phyloP scores from a whole-genome alignment of 352 stramenopile species.

The Phytophthora sojae region DNA sequence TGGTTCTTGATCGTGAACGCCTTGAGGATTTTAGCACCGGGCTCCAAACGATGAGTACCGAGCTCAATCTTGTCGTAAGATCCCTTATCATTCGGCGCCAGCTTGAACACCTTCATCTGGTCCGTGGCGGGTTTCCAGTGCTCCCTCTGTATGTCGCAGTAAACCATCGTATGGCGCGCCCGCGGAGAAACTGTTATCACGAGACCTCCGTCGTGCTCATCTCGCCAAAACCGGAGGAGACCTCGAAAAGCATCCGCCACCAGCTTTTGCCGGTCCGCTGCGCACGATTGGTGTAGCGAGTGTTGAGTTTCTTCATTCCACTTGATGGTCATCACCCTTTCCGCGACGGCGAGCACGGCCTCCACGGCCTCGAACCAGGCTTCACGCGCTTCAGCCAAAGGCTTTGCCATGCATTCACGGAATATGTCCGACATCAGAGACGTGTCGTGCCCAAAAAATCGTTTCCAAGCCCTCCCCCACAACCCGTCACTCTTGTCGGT shows the following conservation, averaged over 20 bases:
- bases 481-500: background rate
- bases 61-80: conserved; percentile 13
- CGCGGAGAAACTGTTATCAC: conserved; percentile 21
- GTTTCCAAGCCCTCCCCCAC: conserved; percentile 11
- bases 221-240: conserved; percentile 17
- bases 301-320: conserved; percentile 22
- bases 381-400: conserved; percentile 22
- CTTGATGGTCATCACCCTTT: conserved; percentile 6
- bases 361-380: conserved; percentile 38
- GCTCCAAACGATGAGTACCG: conserved; percentile 28
- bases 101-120: conserved; percentile 38
- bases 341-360: conserved; percentile 8
- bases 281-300: conserved; percentile 13
- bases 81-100: conserved; percentile 17
- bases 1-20: conserved; percentile 35
- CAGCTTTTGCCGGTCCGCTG: conserved; percentile 16
- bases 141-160: conserved; percentile 25
- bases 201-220: conserved; percentile 18
- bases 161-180: background rate
- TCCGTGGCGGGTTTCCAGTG: conserved; percentile 38
- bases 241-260: conserved; percentile 22
- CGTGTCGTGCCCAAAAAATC: conserved; percentile 1
- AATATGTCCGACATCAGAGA: conserved; percentile 27
- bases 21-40: conserved; percentile 23
- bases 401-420: conserved; percentile 18